phyloP scores from a whole-genome alignment of 352 stramenopile species.

The Globisporangium cederbergense region DNA sequence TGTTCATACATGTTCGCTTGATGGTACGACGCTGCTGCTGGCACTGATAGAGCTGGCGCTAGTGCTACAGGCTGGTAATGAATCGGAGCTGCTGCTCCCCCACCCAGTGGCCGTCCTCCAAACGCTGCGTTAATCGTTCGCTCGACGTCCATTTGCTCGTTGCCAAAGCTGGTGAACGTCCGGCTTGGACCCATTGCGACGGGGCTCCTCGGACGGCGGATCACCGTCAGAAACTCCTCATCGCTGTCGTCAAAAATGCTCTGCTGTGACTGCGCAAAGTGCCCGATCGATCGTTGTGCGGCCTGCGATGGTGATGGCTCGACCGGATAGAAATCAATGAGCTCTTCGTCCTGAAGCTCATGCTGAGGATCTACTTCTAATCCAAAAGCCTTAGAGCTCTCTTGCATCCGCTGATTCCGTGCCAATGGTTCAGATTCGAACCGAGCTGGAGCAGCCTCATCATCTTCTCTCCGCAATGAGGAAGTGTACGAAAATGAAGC shows the following conservation, averaged over 20 bases:
- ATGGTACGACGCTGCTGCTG: neutral
- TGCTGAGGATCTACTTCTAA: conserved; percentile 1
- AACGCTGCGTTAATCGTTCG: conserved; percentile 19
- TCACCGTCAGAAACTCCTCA: conserved; percentile 17
- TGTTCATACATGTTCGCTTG: conserved; percentile 16
- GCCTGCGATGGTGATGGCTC: neutral
- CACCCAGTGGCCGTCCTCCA: conserved; percentile 11
- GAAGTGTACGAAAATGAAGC: neutral
- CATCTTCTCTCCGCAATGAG: neutral
- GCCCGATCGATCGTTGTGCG: conserved; percentile 9
- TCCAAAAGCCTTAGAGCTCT: neutral
- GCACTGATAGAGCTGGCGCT: neutral
- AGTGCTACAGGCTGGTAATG: conserved; percentile 4
- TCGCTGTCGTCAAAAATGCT: conserved; percentile 20
- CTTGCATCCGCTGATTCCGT: neutral
- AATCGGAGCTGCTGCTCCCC: neutral
- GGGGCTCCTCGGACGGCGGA: conserved; percentile 10
- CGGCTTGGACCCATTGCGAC: neutral
- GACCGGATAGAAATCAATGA: conserved; percentile 1
- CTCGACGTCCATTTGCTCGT: conserved; percentile 18
- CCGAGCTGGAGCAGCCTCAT: neutral
- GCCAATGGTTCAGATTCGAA: too few species aligned
- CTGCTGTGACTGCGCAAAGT: conserved; percentile 4
- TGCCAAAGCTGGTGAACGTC: conserved; percentile 4
- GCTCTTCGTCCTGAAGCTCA: neutral